phyloP scores from a whole-genome alignment of 805 yeast genomes.

The Lipomyces orientalis region DNA sequence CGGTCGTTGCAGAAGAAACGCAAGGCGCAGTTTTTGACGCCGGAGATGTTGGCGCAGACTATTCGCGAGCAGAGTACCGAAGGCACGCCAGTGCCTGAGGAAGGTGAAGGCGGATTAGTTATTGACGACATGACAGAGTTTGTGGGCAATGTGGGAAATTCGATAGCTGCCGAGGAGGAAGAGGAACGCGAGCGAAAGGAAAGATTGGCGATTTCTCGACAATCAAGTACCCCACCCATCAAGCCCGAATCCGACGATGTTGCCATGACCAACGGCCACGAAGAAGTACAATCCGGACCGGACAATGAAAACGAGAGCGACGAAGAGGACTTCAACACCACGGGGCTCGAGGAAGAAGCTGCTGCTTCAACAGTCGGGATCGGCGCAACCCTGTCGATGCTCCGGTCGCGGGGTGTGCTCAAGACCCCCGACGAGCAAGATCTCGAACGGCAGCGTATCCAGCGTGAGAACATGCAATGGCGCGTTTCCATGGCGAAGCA shows the following conservation, averaged over 20 bases:
- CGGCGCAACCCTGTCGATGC: constrained; percentile 48
- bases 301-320: constrained; percentile 21
- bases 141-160: constrained; percentile 36
- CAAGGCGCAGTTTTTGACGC: constrained; percentile 29
- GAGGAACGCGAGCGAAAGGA: constrained; percentile 21
- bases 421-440: constrained; percentile 39
- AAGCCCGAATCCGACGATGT: constrained; percentile 2
- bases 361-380: constrained; percentile 44
- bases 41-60: constrained; percentile 43
- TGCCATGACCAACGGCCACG: constrained; percentile 4
- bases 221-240: background rate
- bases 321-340: constrained; percentile 25
- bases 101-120: constrained; percentile 43
- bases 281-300: background rate
- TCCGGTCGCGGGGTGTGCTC: constrained; percentile 44
- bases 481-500: constrained; percentile 36
- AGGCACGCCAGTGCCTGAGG: constrained; percentile 21
- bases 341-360: constrained; percentile 37
- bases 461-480: constrained; percentile 38
- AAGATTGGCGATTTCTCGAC: constrained; percentile 11
- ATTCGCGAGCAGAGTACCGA: constrained; percentile 42
- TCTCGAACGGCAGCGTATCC: constrained; percentile 34
- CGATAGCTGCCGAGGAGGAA: constrained; percentile 16
- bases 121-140: constrained; percentile 53
- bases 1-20: constrained; percentile 44